phyloP scores from a whole-genome alignment of 805 yeast genomes.

The Yamadazyma insecticola region DNA sequence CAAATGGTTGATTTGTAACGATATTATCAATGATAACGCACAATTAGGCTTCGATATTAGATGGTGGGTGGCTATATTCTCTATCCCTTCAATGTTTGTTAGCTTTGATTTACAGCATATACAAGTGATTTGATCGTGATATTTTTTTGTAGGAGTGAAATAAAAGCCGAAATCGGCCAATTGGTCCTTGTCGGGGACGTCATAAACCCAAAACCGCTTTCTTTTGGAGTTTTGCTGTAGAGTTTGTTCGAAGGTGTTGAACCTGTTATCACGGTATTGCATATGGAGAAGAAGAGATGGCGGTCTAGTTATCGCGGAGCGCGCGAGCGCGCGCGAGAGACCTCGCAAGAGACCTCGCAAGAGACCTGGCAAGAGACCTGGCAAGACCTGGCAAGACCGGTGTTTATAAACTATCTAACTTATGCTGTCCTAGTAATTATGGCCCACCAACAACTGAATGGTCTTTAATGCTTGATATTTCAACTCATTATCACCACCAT shows the following conservation, averaged over 20 bases:
- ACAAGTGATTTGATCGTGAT: constrained; percentile 53
- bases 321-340: too few species aligned
- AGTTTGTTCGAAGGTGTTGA: constrained; percentile 15
- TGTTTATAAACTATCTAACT: too few species aligned
- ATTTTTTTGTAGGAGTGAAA: constrained; percentile 46
- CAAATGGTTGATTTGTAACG: constrained; percentile 9
- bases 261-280: constrained; percentile 19
- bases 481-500: constrained; percentile 76
- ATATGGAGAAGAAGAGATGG: too few species aligned
- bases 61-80: constrained; percentile 16
- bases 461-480: constrained; percentile 94
- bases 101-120: constrained; percentile 46
- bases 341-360: too few species aligned
- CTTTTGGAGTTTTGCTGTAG: constrained; percentile 10
- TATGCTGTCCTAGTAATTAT: constrained; percentile 17
- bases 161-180: constrained; percentile 59
- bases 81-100: constrained; percentile 15
- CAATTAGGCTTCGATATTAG: constrained; percentile 15
- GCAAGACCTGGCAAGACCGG: too few species aligned
- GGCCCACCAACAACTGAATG: constrained; percentile 89
- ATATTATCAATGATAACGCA: constrained; percentile 12
- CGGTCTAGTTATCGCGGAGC: too few species aligned
- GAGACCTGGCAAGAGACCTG: too few species aligned
- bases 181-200: constrained; percentile 11
- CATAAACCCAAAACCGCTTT: constrained; percentile 17